Percentiles rank a stretch among this genome's conserved stretches.
These are phyloP conservation scores for Blastomyces emzantsi DNA, from an alignment of 2,329 filamentous ascomycete species.

Conservation along the genomic window DNA sequence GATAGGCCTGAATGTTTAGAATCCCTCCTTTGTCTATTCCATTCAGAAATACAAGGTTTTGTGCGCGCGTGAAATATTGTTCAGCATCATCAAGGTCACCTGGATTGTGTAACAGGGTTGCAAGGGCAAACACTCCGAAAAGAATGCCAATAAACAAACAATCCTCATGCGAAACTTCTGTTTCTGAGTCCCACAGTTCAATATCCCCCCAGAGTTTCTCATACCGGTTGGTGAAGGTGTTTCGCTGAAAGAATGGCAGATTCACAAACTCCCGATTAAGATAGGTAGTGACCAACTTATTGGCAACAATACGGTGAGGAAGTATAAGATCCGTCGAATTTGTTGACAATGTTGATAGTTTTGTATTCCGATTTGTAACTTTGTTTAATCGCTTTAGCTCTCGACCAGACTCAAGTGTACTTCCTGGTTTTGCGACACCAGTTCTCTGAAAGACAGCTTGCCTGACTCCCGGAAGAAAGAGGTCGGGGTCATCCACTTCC, in stretches of 20 bases:
- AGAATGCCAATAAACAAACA: conserved; percentile 17
- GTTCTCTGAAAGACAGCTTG: conserved; percentile 16
- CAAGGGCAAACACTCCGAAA: conserved; percentile 19
- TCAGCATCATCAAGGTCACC: conserved; percentile 12
- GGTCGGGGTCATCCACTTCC: neutral
- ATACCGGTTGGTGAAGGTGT: conserved; percentile 17
- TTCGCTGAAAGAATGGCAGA: conserved; percentile 20
- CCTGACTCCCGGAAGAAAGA: conserved; percentile 8
- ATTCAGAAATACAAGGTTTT: conserved; percentile 15
- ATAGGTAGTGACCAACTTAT: conserved; percentile 18
- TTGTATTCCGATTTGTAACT: conserved; percentile 8
- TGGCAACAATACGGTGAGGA: conserved; percentile 15
- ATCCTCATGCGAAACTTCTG: conserved; percentile 5
- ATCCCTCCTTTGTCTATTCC: conserved; percentile 13
- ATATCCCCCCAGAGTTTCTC: conserved; percentile 7
- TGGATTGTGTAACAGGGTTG: conserved; percentile 13
- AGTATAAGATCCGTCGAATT: conserved; percentile 8
- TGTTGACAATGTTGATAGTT: conserved; percentile 3
- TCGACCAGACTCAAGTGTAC: conserved; percentile 3
- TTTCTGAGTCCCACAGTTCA: neutral
- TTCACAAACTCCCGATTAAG: conserved; percentile 22
- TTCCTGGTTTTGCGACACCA: conserved; percentile 15
- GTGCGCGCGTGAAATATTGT: conserved; percentile 17
- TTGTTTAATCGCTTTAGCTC: conserved; percentile 12
- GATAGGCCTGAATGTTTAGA: conserved; percentile 18